phyloP scores from a whole-genome alignment of 2,329 filamentous ascomycete species.

The Neonectria punicea region DNA sequence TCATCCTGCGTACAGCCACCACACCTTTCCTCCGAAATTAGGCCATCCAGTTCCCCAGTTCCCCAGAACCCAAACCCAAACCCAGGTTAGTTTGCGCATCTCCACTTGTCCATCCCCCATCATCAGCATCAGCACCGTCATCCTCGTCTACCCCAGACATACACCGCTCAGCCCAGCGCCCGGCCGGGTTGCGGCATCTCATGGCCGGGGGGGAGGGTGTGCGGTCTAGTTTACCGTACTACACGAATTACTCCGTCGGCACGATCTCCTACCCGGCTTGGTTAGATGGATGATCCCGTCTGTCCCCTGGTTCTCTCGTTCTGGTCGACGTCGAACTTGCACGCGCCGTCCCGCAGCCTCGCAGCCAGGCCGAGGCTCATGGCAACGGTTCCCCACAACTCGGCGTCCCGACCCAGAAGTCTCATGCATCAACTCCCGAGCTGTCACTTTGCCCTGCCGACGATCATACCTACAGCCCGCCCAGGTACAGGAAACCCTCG shows the following conservation, averaged over 20 bases:
- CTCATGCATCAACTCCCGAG: slow-evolving; percentile 11
- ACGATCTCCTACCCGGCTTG: slow-evolving; percentile 34
- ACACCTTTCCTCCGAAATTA: slow-evolving; percentile 30
- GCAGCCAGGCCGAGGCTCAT: slow-evolving; percentile 21
- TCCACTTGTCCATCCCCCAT: slow-evolving; percentile 17
- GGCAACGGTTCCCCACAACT: slow-evolving; percentile 12
- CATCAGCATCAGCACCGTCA: background rate
- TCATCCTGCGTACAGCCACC: slow-evolving; percentile 11
- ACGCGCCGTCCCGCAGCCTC: slow-evolving; percentile 8
- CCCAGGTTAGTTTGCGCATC: slow-evolving; percentile 27
- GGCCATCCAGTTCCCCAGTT: slow-evolving; percentile 16
- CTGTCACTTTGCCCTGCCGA: background rate
- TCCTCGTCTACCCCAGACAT: slow-evolving; percentile 10
- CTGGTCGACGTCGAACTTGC: background rate
- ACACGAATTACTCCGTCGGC: background rate
- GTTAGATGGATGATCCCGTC: slow-evolving; percentile 24
- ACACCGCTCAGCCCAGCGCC: slow-evolving; percentile 18
- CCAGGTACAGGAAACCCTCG: background rate
- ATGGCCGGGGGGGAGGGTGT: slow-evolving; percentile 25
- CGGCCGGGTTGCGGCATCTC: slow-evolving; percentile 8
- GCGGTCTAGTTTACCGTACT: background rate
- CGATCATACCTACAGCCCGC: slow-evolving; percentile 1
- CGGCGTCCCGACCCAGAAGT: slow-evolving; percentile 1
- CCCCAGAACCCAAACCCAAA: background rate
- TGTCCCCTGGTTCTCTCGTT: background rate